Conservation (phyloP, 345 rosid genomes). For the Punica granatum region DNA sequence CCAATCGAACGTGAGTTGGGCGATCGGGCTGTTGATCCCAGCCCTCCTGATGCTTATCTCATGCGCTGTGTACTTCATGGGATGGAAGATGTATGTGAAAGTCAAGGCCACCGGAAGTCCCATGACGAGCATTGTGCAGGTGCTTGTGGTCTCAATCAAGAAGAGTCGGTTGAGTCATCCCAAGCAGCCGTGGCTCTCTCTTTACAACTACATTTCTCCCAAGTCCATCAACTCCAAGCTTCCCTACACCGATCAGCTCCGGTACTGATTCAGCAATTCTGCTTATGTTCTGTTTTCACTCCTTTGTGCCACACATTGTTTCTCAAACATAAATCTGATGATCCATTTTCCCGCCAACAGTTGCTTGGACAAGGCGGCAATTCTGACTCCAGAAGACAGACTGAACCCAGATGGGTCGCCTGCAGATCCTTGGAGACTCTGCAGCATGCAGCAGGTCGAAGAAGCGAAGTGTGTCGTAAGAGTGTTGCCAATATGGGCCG, state of each 20-base stretch:
- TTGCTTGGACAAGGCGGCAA: slow-evolving; percentile 42
- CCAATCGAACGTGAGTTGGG: slow-evolving; percentile 28
- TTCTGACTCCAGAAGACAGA: slow-evolving; percentile 22
- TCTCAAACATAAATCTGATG: neutral
- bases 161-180: slow-evolving; percentile 19
- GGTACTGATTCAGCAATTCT: slow-evolving; percentile 12
- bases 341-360: slow-evolving; percentile 14
- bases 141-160: slow-evolving; percentile 25
- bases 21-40: slow-evolving; percentile 18
- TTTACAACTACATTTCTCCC: slow-evolving; percentile 26
- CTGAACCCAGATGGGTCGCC: slow-evolving; percentile 37
- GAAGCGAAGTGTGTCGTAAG: slow-evolving; percentile 39
- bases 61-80: slow-evolving; percentile 19
- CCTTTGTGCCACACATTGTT: neutral
- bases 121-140: slow-evolving; percentile 42
- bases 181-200: slow-evolving; percentile 28
- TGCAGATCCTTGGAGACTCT: slow-evolving; percentile 40
- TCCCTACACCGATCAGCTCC: slow-evolving; percentile 38
- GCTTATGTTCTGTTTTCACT: neutral
- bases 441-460: slow-evolving; percentile 54
- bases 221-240: slow-evolving; percentile 35
- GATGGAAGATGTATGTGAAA: slow-evolving; percentile 20
- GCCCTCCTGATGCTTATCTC: slow-evolving; percentile 19
- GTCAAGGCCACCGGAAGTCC: slow-evolving; percentile 50
- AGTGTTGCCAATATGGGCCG: slow-evolving; percentile 38